phyloP scores from a whole-genome alignment of 1,139 yeast genomes.

The Hemisphaericaspora xylofermentans region DNA sequence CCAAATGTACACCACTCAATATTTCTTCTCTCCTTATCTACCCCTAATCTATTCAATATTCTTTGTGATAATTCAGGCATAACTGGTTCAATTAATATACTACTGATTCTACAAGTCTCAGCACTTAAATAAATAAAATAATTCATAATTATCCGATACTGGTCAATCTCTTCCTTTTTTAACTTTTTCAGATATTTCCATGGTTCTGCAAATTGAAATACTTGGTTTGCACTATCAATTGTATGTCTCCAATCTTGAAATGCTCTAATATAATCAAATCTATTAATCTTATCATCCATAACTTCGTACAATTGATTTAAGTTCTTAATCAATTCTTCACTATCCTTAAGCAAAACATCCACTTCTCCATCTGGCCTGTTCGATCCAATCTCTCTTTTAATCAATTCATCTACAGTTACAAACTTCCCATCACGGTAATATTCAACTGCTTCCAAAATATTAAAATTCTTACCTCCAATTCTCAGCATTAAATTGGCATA shows the following conservation, averaged over 20 bases:
- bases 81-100: conserved; percentile 69
- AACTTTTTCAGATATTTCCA: conserved; percentile 44
- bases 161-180: conserved; percentile 28
- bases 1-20: conserved; percentile 41
- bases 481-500: conserved; percentile 79
- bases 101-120: conserved; percentile 67
- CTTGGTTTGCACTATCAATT: conserved; percentile 60
- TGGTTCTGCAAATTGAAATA: conserved; percentile 61
- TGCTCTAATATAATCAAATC: conserved; percentile 60
- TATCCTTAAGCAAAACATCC: conserved; percentile 18
- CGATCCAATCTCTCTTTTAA: conserved; percentile 13
- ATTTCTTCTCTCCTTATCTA: conserved; percentile 40
- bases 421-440: conserved; percentile 21
- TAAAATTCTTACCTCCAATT: conserved; percentile 69
- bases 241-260: conserved; percentile 61
- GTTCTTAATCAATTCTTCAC: conserved; percentile 19
- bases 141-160: conserved; percentile 38
- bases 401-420: conserved; percentile 24
- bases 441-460: conserved; percentile 48
- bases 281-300: conserved; percentile 44
- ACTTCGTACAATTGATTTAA: conserved; percentile 20
- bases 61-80: conserved; percentile 61
- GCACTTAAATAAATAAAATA: conserved; percentile 61
- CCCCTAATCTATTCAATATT: conserved; percentile 66
- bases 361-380: conserved; percentile 5